These are phyloP conservation scores for Mytilinidion resinicola DNA, from an alignment of 495 filamentous ascomycete species.

Conservation along the genomic window DNA sequence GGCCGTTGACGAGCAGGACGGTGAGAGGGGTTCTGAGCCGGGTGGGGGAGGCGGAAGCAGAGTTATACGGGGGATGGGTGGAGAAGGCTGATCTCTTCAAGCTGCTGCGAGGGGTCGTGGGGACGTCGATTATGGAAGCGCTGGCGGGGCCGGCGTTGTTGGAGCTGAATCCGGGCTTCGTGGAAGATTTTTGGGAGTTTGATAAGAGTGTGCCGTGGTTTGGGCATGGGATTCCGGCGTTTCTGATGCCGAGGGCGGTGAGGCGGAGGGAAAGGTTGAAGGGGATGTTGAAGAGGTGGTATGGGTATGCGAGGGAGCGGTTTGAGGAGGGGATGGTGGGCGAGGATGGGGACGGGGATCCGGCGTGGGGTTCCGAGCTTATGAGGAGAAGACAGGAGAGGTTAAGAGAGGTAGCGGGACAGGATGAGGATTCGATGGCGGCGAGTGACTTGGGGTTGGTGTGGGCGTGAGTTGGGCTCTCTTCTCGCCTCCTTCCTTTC, in stretches of 20 bases:
- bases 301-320: conserved; percentile 13
- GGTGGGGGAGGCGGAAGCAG: no score
- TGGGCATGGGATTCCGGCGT: conserved; percentile 11
- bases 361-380: conserved; percentile 16
- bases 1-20: neutral
- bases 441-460: conserved; percentile 19
- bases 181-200: conserved; percentile 7
- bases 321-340: conserved; percentile 13
- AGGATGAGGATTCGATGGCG: conserved; percentile 16
- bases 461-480: conserved; percentile 16
- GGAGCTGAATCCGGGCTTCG: conserved; percentile 16
- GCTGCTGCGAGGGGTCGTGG: conserved; percentile 5
- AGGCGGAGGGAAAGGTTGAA: conserved; percentile 4
- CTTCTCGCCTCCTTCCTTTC: neutral
- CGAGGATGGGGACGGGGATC: conserved; percentile 13
- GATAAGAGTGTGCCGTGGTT: conserved; percentile 4
- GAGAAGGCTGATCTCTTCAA: conserved; percentile 12
- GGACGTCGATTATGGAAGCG: conserved; percentile 9
- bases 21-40: neutral
- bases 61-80: neutral
- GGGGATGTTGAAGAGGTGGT: conserved; percentile 4
- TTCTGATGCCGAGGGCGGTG: conserved; percentile 10
- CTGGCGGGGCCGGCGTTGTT: conserved; percentile 13
- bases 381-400: conserved; percentile 16
- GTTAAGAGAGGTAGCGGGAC: conserved; percentile 8